Conservation (phyloP, 805 yeast genomes). For the Candida suzukii region DNA sequence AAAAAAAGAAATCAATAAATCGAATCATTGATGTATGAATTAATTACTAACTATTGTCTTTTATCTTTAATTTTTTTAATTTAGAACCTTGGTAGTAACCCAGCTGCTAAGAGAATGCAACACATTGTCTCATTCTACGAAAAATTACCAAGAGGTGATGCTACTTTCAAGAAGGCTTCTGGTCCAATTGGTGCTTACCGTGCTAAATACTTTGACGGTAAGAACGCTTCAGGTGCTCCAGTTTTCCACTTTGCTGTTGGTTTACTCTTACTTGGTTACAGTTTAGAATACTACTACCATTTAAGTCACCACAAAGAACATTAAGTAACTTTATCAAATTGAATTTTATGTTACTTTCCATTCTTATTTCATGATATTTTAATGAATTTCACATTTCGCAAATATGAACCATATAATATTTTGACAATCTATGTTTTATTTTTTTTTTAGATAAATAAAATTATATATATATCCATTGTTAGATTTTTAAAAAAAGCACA, state of each 20-base stretch:
- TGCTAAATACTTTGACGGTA: slow-evolving; percentile 80
- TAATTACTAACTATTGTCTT: slow-evolving; percentile 9
- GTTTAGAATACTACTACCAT: slow-evolving; percentile 91
- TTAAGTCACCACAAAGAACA: slow-evolving; percentile 53
- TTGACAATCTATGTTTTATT: neutral
- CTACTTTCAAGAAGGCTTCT: slow-evolving; percentile 64
- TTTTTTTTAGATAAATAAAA: too few relatives aligned
- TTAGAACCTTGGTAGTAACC: slow-evolving; percentile 88
- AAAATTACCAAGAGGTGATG: slow-evolving; percentile 90
- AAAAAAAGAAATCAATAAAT: too few relatives aligned
- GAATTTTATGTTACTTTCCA: neutral
- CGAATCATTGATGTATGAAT: neutral
- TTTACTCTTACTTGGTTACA: slow-evolving; percentile 74
- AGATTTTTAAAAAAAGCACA: too few relatives aligned
- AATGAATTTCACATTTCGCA: neutral
- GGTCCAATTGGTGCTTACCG: slow-evolving; percentile 72
- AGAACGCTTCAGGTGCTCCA: slow-evolving; percentile 79
- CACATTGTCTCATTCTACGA: slow-evolving; percentile 94
- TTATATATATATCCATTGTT: too few relatives aligned
- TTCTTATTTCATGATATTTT: neutral
- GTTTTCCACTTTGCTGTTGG: slow-evolving; percentile 67
- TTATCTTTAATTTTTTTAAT: neutral
- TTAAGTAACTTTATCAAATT: slow-evolving; percentile 16
- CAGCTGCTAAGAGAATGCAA: slow-evolving; percentile 94
- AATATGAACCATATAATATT: neutral